Base-by-base conservation (phyloP, 257 asterid genomes). In the Scutellaria baicalensis region DNA sequence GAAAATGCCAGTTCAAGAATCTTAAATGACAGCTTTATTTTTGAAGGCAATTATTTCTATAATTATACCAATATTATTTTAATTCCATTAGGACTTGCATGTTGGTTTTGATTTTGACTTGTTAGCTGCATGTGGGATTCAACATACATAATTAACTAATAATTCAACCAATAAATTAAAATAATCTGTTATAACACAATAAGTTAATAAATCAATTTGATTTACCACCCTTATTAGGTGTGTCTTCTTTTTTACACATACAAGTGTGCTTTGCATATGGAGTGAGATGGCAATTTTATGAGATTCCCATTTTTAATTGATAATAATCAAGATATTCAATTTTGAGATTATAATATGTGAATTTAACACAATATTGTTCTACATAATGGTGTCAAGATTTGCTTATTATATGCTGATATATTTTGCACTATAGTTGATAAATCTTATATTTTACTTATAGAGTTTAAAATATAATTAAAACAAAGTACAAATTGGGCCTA, bases 201-300 rank as follows among this genome's bases (percentile, higher is more conserved):
- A 23, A 23, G 31, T 23, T 33, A 65, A 38, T 36, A 35, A 47
- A 65, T 56, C 17, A 68, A 21, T 60, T 65, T 9, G 44, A 3
- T 44, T 35, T 65, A 57, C 33, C 58, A 73, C 73, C 80, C 73
- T 70, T 49, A 66, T 83, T 80, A 77, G 83, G 78, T 72, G 82
- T 56, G 68, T 64, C 61, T 71, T 67, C 50, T 36, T 31, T 13
- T 50, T 9, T 17, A 7, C 8, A 48, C 45, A 60, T 43, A 48
- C 17, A 31, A 18, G 11, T 71, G 39, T 45, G 66, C 47, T 33
- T 11, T 36, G 55, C 72, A 55, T 48, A 36, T 48, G 63, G 60
- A 47, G 0, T 59, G 50, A 58, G 48, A 18, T 47, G 59, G 31
- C 78, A 57, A 57, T 59, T 21, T 59, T 55, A n/a, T 20, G 54